phyloP scores from a whole-genome alignment of 2,329 filamentous ascomycete genomes.

The Hortaea werneckii region DNA sequence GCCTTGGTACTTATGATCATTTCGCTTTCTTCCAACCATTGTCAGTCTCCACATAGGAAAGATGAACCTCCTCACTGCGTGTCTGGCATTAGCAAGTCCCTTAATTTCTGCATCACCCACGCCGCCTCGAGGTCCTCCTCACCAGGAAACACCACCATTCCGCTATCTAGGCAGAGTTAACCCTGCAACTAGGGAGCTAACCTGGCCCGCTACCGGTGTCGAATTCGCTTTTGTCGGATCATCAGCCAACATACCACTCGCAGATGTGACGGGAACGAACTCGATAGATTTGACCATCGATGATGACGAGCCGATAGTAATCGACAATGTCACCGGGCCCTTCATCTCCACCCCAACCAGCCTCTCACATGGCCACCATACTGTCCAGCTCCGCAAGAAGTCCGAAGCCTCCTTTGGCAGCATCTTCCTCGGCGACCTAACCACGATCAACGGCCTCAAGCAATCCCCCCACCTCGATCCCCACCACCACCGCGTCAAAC shows the following conservation, averaged over 20 bases:
- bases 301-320: not conserved
- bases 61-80: too few species aligned
- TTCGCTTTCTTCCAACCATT: too few species aligned
- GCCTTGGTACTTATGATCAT: too few species aligned
- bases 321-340: constrained; percentile 20
- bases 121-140: too few species aligned
- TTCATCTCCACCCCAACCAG: constrained; percentile 22
- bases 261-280: constrained; percentile 23
- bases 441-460: not conserved
- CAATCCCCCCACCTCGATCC: constrained; percentile 8
- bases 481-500: constrained; percentile 17
- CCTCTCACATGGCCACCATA: constrained; percentile 16
- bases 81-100: too few species aligned
- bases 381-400: not conserved
- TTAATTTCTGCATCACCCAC: too few species aligned
- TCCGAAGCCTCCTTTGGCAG: not conserved
- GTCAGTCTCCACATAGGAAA: too few species aligned
- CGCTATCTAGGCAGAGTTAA: constrained; percentile 34
- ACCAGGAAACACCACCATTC: not conserved
- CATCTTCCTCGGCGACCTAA: not conserved
- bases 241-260: constrained; percentile 28
- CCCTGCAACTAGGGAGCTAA: constrained; percentile 33
- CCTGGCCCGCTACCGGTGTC: constrained; percentile 37
- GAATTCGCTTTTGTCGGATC: constrained; percentile 33
- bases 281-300: constrained; percentile 27